A percentile compares a stretch with the other conserved stretches of the same genome.
These are phyloP conservation scores for Platanthera zijinensis DNA, from an alignment of 106 monocot genomes.

Conservation along the genomic window DNA sequence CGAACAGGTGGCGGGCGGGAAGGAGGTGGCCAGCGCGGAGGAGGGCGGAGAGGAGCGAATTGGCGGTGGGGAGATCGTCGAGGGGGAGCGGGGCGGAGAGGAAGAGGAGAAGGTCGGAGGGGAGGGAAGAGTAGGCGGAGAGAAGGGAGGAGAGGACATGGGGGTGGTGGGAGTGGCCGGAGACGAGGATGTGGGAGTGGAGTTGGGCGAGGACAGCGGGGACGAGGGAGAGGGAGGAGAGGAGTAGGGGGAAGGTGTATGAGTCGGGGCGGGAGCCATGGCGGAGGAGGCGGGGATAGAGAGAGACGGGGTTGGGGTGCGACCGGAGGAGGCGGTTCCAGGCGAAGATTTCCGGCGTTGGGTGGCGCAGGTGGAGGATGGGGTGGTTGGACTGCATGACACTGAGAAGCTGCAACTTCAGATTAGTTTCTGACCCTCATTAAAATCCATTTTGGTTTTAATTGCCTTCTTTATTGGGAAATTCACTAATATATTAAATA, in stretches of 20 bases:
- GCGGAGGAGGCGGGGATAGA: slow-evolving; percentile 42
- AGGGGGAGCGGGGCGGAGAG: background rate
- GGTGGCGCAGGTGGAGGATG: slow-evolving; percentile 10
- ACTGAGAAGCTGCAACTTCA: background rate
- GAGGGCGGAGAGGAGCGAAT: slow-evolving; percentile 38
- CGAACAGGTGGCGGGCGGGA: slow-evolving; percentile 33
- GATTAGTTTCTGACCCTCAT: too few species aligned
- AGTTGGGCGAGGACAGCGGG: slow-evolving; percentile 13
- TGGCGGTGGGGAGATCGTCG: slow-evolving; percentile 29
- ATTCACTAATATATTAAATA: too few species aligned
- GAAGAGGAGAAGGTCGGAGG: slow-evolving; percentile 11
- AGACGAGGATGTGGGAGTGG: slow-evolving; percentile 28
- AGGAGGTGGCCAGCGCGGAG: slow-evolving; percentile 15
- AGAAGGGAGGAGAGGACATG: slow-evolving; percentile 37
- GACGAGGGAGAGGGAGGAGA: slow-evolving; percentile 28
- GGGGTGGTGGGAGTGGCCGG: slow-evolving; percentile 26
- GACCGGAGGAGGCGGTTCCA: slow-evolving; percentile 32
- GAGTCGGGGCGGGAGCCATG: slow-evolving; percentile 27
- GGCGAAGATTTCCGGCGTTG: slow-evolving; percentile 16
- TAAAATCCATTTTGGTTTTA: too few species aligned
- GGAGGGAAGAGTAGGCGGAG: slow-evolving; percentile 25
- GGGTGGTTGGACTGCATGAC: background rate
- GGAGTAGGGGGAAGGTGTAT: slow-evolving; percentile 39
- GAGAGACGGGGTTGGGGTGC: slow-evolving; percentile 11
- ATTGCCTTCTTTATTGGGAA: too few species aligned